Percentiles rank a stretch among this genome's conserved stretches.
Evolutionary conservation across 768 basidiomycete genomes (phyloP).

Genomic region (Auricularia auricula-judae): DNA sequence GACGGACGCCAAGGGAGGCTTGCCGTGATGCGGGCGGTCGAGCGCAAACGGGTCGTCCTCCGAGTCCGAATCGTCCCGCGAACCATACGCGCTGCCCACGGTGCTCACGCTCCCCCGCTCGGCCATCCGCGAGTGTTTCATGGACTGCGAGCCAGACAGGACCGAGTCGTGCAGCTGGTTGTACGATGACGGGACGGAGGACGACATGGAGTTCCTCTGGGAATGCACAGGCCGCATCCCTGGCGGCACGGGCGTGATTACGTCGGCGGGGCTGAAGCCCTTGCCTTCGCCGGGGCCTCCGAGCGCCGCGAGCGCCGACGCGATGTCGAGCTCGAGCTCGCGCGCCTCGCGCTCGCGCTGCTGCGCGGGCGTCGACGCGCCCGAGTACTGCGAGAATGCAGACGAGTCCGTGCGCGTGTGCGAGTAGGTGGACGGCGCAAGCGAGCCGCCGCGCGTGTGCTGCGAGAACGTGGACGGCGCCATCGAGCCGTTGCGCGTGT

Average conservation of each 20-base stretch:
- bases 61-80: background rate
- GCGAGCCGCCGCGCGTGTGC: background rate
- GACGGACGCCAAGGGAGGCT: background rate
- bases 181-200: no score
- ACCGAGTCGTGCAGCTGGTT: background rate
- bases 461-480: background rate
- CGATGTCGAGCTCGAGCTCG: background rate
- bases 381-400: slow-evolving; percentile 14
- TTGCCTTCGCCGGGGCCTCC: background rate
- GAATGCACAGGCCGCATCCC: no score
- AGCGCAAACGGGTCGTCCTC: background rate
- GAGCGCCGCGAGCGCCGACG: background rate
- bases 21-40: background rate
- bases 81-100: background rate
- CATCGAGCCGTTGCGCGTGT: background rate
- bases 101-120: background rate
- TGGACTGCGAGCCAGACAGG: background rate
- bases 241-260: background rate
- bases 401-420: background rate
- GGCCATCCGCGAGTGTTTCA: background rate
- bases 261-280: background rate
- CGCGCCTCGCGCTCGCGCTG: background rate
- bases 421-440: background rate
- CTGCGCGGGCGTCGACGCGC: background rate
- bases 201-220: no score